Conservation (phyloP, 2,329 filamentous ascomycete species). For the Alternaria longipes region DNA sequence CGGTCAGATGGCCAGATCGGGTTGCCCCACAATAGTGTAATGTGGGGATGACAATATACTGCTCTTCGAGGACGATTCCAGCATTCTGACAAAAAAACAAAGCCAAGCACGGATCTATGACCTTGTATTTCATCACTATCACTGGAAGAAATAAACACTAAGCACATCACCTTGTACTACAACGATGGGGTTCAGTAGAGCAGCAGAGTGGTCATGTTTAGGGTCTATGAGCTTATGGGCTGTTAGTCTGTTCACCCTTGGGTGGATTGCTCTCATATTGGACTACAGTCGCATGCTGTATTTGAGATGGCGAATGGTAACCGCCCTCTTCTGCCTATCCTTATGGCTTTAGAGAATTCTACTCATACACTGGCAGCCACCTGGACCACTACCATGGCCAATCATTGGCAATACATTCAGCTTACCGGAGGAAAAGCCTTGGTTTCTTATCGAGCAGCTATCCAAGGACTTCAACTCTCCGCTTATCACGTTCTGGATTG, state of each 20-base stretch:
- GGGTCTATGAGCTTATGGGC: not conserved
- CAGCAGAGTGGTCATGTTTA: not conserved
- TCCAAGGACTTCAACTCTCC: slow-evolving; percentile 60
- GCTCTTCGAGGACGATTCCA: not conserved
- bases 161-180: not conserved
- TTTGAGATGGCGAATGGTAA: slow-evolving; percentile 58
- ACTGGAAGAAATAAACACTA: not conserved
- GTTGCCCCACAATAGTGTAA: not conserved
- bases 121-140: not conserved
- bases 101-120: not conserved
- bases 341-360: no score
- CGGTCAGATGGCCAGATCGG: not conserved
- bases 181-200: not conserved
- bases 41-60: not conserved
- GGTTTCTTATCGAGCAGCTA: slow-evolving; percentile 65
- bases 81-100: no score
- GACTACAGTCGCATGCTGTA: slow-evolving; percentile 63
- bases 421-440: slow-evolving; percentile 64
- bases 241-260: not conserved
- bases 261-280: slow-evolving; percentile 31
- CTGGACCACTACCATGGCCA: slow-evolving; percentile 63
- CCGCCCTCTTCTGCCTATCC: not conserved
- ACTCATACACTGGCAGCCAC: slow-evolving; percentile 53
- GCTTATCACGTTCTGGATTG: slow-evolving; percentile 65
- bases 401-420: slow-evolving; percentile 66